Percentiles rank a stretch among this genome's conserved stretches.
These are phyloP conservation scores for Lippia alba DNA, from an alignment of 305 asterid species.

Conservation along the genomic window DNA sequence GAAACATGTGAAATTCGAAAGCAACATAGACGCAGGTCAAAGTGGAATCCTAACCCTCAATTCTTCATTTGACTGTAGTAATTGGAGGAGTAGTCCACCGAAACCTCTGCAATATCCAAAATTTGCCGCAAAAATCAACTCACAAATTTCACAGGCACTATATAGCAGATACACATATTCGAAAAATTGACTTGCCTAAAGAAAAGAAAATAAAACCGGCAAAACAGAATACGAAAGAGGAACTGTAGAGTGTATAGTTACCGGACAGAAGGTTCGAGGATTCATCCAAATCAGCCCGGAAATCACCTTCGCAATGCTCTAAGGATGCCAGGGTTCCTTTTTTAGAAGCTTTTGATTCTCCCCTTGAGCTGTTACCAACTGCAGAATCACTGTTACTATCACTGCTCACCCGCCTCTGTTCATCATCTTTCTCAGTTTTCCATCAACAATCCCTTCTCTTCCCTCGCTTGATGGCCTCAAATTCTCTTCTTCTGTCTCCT, in stretches of 20 bases:
- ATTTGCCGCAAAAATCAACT: conserved; percentile 35
- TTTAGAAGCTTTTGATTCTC: conserved; percentile 35
- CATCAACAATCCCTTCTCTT: conserved; percentile 33
- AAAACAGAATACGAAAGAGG: background rate
- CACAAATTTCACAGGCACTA: conserved; percentile 10
- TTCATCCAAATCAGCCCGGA: conserved; percentile 42
- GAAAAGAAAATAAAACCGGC: background rate
- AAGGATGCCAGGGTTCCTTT: conserved; percentile 48
- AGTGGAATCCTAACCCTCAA: conserved; percentile 53
- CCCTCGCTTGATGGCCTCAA: conserved; percentile 26
- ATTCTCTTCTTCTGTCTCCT: conserved; percentile 16
- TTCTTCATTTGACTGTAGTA: conserved; percentile 41
- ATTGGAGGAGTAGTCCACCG: conserved; percentile 57
- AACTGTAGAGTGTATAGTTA: conserved; percentile 14
- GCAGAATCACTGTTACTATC: conserved; percentile 39
- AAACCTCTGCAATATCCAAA: conserved; percentile 58
- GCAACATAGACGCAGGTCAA: conserved; percentile 1
- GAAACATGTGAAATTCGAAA: background rate
- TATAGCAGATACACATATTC: conserved; percentile 27
- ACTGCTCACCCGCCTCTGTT: conserved; percentile 39
- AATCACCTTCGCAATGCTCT: conserved; percentile 37
- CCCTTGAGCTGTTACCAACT: conserved; percentile 29
- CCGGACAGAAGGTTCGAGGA: conserved; percentile 58
- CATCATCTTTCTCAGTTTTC: conserved; percentile 30
- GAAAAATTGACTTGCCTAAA: conserved; percentile 17